Base-by-base conservation (phyloP, 2,329 filamentous ascomycete species). In the Thielaviopsis punctulata region DNA sequence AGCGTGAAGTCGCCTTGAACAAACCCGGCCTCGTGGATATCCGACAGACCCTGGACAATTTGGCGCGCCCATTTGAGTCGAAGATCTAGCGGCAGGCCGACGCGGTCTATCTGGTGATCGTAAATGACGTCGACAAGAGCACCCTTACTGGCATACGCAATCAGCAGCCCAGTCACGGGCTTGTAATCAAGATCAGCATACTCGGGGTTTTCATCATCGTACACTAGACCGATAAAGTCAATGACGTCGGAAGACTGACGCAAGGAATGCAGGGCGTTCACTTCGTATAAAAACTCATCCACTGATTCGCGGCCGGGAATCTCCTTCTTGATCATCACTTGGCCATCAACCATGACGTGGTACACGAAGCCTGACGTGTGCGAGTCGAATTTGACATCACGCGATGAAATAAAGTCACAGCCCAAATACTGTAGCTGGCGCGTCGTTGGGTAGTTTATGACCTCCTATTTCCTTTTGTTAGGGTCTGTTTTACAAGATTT, bases 281-380 rank as follows among this genome's bases (percentile, higher is more conserved):
- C 85, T 67, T 98, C 92, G 64, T 98, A 98, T 2, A 96, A 71
- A 61, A 98, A 98, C 64, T 96, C 92, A 57, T 96, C 90, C 19
- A 96, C 82, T 0, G 86, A 92, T 60, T 96, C 90, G 2, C 89
- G 90, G 1, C 90, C 89, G 0, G 92, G 92, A 15, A 98, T 96
- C 62, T 98, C 92, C 65, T 98, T 98, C 66, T 96, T 96, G 67
- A 98, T 95, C 60, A 88, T 82, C 1, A 79, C 69, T 53, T 74
- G 69, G 9, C 77, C 80, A 54, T 77, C 71, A 33, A 88, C 77
- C 13, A 70, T 75, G 53, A 98, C 87, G 64, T 93, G 94, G 73
- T 96, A 98, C 18, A 96, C 92, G 63, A 96, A 98, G 1, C 92
- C 92, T 21, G 90, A 96, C 64, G 96, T 79, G 68, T 98, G 92